Evolutionary conservation across 2,329 filamentous ascomycete genomes (phyloP).

Genomic region (Fusarium torulosum): DNA sequence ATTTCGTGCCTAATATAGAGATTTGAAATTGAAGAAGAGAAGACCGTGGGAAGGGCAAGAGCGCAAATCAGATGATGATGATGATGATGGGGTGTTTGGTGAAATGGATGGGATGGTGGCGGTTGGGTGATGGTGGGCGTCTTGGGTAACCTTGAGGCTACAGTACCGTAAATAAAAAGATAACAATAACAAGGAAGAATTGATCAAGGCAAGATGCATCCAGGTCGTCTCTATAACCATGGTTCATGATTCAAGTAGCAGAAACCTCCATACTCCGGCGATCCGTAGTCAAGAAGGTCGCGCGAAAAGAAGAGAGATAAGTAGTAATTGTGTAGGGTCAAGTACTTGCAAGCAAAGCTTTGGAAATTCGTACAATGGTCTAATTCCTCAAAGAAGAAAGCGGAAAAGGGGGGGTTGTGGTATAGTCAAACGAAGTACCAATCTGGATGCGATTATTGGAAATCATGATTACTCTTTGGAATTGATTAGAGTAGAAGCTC

Average conservation of each 20-base stretch:
- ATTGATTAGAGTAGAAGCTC: constrained; percentile 1
- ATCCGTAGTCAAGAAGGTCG: constrained; percentile 38
- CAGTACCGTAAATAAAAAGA: constrained; percentile 16
- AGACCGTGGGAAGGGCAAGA: not conserved
- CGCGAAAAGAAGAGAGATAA: constrained; percentile 11
- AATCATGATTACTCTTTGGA: constrained; percentile 23
- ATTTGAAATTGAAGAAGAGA: constrained; percentile 9
- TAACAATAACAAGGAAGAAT: constrained; percentile 13
- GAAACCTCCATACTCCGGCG: constrained; percentile 41
- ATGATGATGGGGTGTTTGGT: constrained; percentile 2
- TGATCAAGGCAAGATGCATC: constrained; percentile 31
- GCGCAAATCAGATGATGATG: constrained; percentile 15
- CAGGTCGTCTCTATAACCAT: constrained; percentile 46
- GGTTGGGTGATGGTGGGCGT: constrained; percentile 4
- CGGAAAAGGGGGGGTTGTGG: constrained; percentile 29
- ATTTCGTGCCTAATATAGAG: constrained; percentile 36
- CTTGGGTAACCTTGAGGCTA: constrained; percentile 2
- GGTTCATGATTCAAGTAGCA: constrained; percentile 43
- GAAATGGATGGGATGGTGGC: not conserved
- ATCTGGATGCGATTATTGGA: constrained; percentile 30
- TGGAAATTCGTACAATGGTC: constrained; percentile 31
- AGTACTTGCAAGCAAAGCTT: constrained; percentile 7
- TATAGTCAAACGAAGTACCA: constrained; percentile 37
- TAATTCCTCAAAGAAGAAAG: constrained; percentile 28
- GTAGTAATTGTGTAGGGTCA: constrained; percentile 6